Base-by-base conservation (phyloP, 805 yeast species). In the Huiozyma sinensis region DNA sequence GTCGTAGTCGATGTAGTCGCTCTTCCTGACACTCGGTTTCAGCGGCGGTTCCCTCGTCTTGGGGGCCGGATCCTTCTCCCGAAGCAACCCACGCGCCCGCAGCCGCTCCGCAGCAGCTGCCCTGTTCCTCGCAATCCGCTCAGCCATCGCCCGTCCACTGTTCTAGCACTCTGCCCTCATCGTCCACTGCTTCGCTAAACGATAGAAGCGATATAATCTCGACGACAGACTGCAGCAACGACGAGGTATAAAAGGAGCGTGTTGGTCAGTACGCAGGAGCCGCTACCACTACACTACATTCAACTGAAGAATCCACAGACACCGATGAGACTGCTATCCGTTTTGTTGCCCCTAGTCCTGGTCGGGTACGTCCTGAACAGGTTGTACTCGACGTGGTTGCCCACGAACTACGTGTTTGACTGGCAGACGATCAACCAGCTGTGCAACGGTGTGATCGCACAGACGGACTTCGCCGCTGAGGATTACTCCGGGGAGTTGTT, bases 1-100 rank as follows among this genome's bases (percentile, higher is more conserved):
- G 63, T 92, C 97, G 61, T 79, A 85, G 47, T 84, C 92, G 30
- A 84, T 83, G 57, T 83, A 84, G 52, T 83, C 88, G 32, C 72
- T 68, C 42, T 72, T 76, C 46, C 72, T 69, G 28, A 83, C 74
- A 13, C 73, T 66, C 1, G 79, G 80, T 17, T 17, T 17, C 24
- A 17, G 24, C 24, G 24, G 24, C 4, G 24, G 24, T 17, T 4
- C 24, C 17, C 65, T 51, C 30, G 65, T 62, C 44, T 60, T 52
- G 33, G 51, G 47, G 29, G 47, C 41, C 28, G 50, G 40, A 38
- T 56, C 58, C 4, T 50, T 46, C 29, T 47, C 49, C 36, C 54
- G 50, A 38, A 61, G 42, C 4, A 65, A 55, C 1, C 72, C 76
- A 50, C 72, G 66, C 40, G 69, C 67, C 48, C 72, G 68, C 33